Conservation (phyloP, 352 stramenopile species). For the Pythium biforme region DNA sequence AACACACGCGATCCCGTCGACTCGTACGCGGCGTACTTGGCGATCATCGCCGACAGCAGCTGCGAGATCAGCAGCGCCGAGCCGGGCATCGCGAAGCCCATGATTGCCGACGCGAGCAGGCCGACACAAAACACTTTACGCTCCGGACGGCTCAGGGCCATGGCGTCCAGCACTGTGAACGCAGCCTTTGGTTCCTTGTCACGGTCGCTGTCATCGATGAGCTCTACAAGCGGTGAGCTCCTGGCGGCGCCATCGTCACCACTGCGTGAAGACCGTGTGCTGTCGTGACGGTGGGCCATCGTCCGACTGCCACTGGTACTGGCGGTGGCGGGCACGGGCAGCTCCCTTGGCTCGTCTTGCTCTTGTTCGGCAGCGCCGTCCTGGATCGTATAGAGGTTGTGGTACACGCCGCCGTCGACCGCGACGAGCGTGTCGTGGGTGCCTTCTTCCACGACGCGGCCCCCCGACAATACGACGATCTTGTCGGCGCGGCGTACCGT, state of each 20-base stretch:
- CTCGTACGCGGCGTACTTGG: slow-evolving; percentile 20
- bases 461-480: background rate
- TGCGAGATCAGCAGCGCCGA: slow-evolving; percentile 12
- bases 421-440: background rate
- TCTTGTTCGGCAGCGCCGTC: background rate
- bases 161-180: background rate
- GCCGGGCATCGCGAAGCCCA: slow-evolving; percentile 22
- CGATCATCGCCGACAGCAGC: slow-evolving; percentile 20
- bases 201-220: too few species aligned
- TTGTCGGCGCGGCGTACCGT: slow-evolving; percentile 26
- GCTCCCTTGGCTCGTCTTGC: too few species aligned
- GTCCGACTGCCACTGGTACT: too few species aligned
- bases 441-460: background rate
- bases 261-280: too few species aligned
- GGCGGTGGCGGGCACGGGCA: too few species aligned
- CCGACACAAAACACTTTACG: background rate
- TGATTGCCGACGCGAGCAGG: background rate
- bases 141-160: background rate
- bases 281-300: too few species aligned
- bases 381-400: background rate
- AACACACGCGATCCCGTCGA: too few species aligned
- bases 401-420: background rate
- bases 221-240: too few species aligned
- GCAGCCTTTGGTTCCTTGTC: too few species aligned
- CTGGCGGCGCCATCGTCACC: too few species aligned